Evolutionary conservation across 1,284 basidiomycete genomes (phyloP), one percentile per base, ranked within the genome.

Genomic region (Sphaerobolus stellatus): DNA sequence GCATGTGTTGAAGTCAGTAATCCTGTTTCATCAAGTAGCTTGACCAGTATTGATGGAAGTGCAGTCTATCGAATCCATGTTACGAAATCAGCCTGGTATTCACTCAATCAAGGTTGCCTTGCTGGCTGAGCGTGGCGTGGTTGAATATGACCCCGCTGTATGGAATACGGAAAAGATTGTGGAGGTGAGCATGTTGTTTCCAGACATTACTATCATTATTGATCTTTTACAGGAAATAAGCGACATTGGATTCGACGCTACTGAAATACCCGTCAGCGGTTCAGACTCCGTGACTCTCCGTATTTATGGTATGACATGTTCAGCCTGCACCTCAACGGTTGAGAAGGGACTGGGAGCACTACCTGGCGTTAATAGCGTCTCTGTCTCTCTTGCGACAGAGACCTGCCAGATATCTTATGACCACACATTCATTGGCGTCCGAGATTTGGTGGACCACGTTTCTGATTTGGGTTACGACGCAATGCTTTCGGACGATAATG

Each of bases 381-480:
- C 84, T 0, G 83, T 95, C 40, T 88, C 91, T 2, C 80, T 88
- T 49, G 80, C 81, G 47, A 88, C 86, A 31, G 88, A 85, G 69
- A 87, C 82, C 0, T 86, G 87, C 57, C 83, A 83, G 51, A 75
- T 97, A 60, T 76, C 83, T 38, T 94, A 93, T 68, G 90, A 94
- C 64, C 83, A 87, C 0, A 67, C 78, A 1, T 66, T 94, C 51
- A 75, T 92, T 53, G 86, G 88, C 34, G 85, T 92, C 4, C 83
- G 94, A 20, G 85, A 92, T 61, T 83, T 98, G 72, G 88, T 97
- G 52, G 90, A 92, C 60, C 81, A 83, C 50, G 83, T 98, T 57
- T 90, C 94, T 61, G 89, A 93, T 48, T 84, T 92, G 71, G 94
- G 94, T 24, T 96, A 92, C 68, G 91, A 97, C 65, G 93, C 92